Evolutionary conservation across 495 filamentous ascomycete species (phyloP), one percentile per base, ranked within the genome.

Genomic region (Hypomontagnella monticulosa): DNA sequence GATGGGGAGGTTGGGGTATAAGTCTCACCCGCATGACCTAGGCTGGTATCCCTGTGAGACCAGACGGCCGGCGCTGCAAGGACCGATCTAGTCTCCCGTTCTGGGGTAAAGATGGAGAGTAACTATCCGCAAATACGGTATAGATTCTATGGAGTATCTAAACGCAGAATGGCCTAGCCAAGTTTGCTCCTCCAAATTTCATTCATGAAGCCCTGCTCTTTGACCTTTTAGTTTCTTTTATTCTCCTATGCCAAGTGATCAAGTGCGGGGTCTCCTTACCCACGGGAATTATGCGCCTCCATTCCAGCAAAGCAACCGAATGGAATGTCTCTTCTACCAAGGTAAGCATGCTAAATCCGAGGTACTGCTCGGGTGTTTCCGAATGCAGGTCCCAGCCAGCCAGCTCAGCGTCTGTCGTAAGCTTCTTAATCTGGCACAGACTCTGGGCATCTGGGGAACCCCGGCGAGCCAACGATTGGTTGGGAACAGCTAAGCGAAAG

Each of bases 231-330:
- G 49, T 40, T 11, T 40, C 12, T 12, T 27, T 38, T 38, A 11
- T 38, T 14, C 9, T 38, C 38, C 42, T 50, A 27, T 61, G 34
- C 16, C 10, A 27, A 27, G 23, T 27, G 8, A 5, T 33, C 16
- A 23, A 20, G 51, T 61, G 64, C 58, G 64, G 64, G 58, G 58
- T 67, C 33, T 58, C 23, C 40, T 34, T 54, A 58, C 58, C 64
- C 52, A 48, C 52, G 58, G 64, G 58, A 62, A 52, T 50, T 34
- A 53, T 27, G 10, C 23, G 16, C 23, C 12, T 15, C 9, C 48
- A 58, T 63, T 53, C 64, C 48, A 27, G 41, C 48, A 48, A 2
- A 27, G 41, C 48, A 48, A 2, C 23, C 33, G 58, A 46, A 15
- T 61, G 40, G 46, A 67, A 67, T 61, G 32, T 11, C 3, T 9